Evolutionary conservation across 352 stramenopile genomes (phyloP), one percentile per base, ranked within the genome.

Genomic region (Blastocystis sp.): DNA sequence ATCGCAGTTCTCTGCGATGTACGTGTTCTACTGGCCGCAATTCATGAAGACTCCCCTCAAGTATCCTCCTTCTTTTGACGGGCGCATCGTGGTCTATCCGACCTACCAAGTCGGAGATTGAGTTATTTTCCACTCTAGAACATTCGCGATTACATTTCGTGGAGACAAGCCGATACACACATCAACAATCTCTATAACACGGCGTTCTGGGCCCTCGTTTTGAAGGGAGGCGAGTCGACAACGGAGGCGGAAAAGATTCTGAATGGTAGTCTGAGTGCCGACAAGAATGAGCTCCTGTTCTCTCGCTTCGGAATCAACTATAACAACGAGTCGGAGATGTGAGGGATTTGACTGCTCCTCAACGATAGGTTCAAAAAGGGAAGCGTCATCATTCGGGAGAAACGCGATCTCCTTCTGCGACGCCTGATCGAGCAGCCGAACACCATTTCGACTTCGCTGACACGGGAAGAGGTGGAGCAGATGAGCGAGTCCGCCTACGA

Each of bases 181-280:
- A 89, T 90, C 53, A 90, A 90, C 85, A 90, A 90, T 64, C 57
- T 90, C 9, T 90, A 90, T 63, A 90, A 90, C 32, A 89, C 87
- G 16, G 46, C 54, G 21, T 90, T 90, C 77, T 90, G 88, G 87
- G 59, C 86, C 16, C 77, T 90, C n/a, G 88, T 90, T 11, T 38
- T 87, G n/a, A 49, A 85, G n/a, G 86, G 87, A 56, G 42, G 53
- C n/a, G 48, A 77, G 16, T 53, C 87, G 14, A 44, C 51, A 1
- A 73, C 73, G 16, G 79, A 88, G 21, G 88, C 88, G 7, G 87
- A 90, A 64, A 65, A 51, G 11, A 54, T 81, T 46, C 59, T 90
- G 27, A 72, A 67, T 24, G 71, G 86, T 2, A 89, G 86, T 9
- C 38, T 89, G 24, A 76, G 87, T 49, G 86, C 89, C n/a, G 87